phyloP scores from a whole-genome alignment of 2,329 filamentous ascomycete species.

The Stenocarpella maydis region DNA sequence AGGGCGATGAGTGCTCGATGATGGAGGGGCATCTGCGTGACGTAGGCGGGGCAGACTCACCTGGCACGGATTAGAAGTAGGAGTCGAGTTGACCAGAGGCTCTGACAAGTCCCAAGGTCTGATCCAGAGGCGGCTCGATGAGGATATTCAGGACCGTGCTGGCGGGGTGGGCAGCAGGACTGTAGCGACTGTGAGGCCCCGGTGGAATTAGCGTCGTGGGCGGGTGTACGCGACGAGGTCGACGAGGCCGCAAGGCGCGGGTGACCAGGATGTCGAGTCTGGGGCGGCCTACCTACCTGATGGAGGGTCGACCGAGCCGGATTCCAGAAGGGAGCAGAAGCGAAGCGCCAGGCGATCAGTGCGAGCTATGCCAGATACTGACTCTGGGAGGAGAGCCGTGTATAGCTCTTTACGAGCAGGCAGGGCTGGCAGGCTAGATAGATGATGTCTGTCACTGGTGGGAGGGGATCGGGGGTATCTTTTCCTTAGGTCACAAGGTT shows the following conservation, averaged over 20 bases:
- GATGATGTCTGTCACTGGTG: not conserved
- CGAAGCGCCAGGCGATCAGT: not conserved
- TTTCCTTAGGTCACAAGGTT: conserved; percentile 13
- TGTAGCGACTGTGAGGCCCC: not conserved
- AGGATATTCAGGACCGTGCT: conserved; percentile 23
- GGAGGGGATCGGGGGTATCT: conserved; percentile 12
- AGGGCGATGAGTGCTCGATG: not conserved
- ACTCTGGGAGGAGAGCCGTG: not conserved
- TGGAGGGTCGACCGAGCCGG: not conserved
- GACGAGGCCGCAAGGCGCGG: conserved; percentile 7
- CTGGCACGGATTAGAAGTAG: conserved; percentile 1
- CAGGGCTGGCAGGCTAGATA: no score
- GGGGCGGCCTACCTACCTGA: conserved; percentile 18
- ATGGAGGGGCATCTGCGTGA: not conserved
- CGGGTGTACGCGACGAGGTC: not conserved
- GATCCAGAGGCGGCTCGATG: conserved; percentile 2
- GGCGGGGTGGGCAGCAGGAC: conserved; percentile 14
- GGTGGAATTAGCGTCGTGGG: conserved; percentile 13
- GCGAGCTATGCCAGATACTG: not conserved
- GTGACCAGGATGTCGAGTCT: conserved; percentile 12
- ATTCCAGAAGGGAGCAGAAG: not conserved
- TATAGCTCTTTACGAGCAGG: not conserved
- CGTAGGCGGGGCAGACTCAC: conserved; percentile 3
- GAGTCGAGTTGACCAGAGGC: conserved; percentile 6
- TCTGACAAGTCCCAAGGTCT: conserved; percentile 17